Evolutionary conservation across 306 rosid genomes (phyloP), one percentile per base, ranked within the genome.

Genomic region (Casuarina glauca): DNA sequence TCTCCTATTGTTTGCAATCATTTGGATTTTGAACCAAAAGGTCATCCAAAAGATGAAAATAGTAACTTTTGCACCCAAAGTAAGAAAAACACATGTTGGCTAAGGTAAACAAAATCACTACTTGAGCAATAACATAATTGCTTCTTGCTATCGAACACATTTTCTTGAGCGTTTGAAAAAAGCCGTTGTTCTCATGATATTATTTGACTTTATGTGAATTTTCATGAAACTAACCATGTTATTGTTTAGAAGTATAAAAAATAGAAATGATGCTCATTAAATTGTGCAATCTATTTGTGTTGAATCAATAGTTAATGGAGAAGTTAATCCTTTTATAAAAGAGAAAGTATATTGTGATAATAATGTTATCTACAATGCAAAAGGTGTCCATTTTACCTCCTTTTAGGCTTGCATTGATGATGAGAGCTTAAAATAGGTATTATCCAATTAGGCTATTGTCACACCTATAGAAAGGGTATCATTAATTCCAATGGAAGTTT

Each of bases 101-200:
- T 94, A 70, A 92, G 99, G 99, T 95, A 26, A 26, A 26, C 32
- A 26, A 85, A 91, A 82, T 46, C 97, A 95, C 89, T 92, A 95
- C 79, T 89, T 95, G 44, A 89, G 99, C 49, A 92, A 95, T 82
- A 86, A 96, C 66, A 93, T 95, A 69, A 93, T 95, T 85, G 97
- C 97, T 72, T 92, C 99, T 11, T 95, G 99, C 87, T 92, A 93
- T 88, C 89, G 99, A 81, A 72, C 91, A 71, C 99, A 95, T 82
- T 95, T 93, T 61, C 97, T 97, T 4, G 99, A 95, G 89, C 97
- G 88, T 89, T 84, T 95, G 86, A 26, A 26, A 91, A 95, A 83
- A 95, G 99, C 80, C 99, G 93, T 44, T 96, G 97, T 19, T 95
- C 99, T 84, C 99, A 93, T 85, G 97, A 95, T 79, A 95, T 95